These are phyloP conservation scores for Leptographium procerum DNA, from an alignment of 2,329 filamentous ascomycete genomes.

Conservation along the genomic window DNA sequence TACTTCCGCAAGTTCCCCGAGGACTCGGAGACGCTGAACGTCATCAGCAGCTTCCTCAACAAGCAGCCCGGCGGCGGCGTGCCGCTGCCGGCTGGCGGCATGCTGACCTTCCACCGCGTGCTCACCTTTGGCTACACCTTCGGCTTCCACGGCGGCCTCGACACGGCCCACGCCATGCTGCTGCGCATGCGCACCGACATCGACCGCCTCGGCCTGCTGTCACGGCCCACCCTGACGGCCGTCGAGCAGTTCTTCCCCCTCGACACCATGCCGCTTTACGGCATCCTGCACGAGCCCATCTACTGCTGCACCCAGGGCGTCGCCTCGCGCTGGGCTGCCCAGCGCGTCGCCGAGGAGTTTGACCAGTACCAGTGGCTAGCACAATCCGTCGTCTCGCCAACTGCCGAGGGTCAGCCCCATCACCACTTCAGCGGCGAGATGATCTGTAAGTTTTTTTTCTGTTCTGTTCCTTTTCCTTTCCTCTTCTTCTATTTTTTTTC, in stretches of 20 bases:
- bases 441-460: constrained; percentile 42
- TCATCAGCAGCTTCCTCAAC: constrained; percentile 54
- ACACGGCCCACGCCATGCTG: constrained; percentile 62
- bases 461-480: background rate
- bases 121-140: constrained; percentile 68
- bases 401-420: constrained; percentile 18
- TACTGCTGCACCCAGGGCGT: constrained; percentile 61
- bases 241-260: constrained; percentile 59
- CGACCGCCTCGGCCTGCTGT: constrained; percentile 63
- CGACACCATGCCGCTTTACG: constrained; percentile 72
- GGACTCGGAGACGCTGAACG: constrained; percentile 57
- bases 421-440: constrained; percentile 84
- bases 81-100: constrained; percentile 59
- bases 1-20: constrained; percentile 83
- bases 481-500: background rate
- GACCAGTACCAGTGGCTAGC: constrained; percentile 41
- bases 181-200: constrained; percentile 62
- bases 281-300: constrained; percentile 75
- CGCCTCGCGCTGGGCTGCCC: constrained; percentile 64
- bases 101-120: constrained; percentile 61
- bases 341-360: constrained; percentile 44
- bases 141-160: constrained; percentile 67
- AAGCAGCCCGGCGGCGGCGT: constrained; percentile 40
- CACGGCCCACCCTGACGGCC: constrained; percentile 54
- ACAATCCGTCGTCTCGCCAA: constrained; percentile 12